phyloP scores from a whole-genome alignment of 1,284 basidiomycete species.

The Ceratobasidium sp. region DNA sequence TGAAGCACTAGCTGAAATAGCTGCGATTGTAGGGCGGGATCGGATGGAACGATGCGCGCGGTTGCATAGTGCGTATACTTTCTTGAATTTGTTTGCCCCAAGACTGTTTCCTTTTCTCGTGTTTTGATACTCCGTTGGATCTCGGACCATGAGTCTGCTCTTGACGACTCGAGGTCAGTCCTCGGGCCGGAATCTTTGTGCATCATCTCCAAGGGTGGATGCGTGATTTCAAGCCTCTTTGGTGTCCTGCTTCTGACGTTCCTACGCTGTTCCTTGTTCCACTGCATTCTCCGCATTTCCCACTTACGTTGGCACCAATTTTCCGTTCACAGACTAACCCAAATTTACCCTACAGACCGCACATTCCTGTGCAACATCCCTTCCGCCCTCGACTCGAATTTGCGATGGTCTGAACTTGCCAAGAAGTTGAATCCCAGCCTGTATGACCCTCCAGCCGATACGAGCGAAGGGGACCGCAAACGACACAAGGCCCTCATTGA shows the following conservation, averaged over 20 bases:
- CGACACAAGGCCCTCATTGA: slow-evolving; percentile 65
- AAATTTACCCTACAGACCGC: slow-evolving; percentile 64
- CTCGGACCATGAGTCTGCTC: background rate
- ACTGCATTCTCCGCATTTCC: background rate
- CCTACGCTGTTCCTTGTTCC: background rate
- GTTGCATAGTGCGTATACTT: slow-evolving; percentile 77
- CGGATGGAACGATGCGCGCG: slow-evolving; percentile 88
- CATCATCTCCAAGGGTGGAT: background rate
- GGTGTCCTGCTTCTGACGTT: background rate
- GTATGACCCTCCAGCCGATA: slow-evolving; percentile 57
- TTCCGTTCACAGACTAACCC: background rate
- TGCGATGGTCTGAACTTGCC: slow-evolving; percentile 75
- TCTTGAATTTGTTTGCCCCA: background rate
- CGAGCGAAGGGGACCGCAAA: slow-evolving; percentile 45
- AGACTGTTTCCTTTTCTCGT: background rate
- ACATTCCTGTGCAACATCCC: slow-evolving; percentile 87
- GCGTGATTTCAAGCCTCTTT: background rate
- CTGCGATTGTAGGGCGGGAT: slow-evolving; percentile 82
- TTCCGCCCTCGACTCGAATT: slow-evolving; percentile 68
- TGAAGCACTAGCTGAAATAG: slow-evolving; percentile 95
- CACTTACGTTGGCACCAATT: background rate
- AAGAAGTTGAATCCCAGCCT: slow-evolving; percentile 78
- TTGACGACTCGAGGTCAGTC: background rate
- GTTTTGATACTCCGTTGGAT: background rate
- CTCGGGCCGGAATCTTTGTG: background rate